phyloP scores from a whole-genome alignment of 1,284 basidiomycete genomes.

The Puccinia hordei region DNA sequence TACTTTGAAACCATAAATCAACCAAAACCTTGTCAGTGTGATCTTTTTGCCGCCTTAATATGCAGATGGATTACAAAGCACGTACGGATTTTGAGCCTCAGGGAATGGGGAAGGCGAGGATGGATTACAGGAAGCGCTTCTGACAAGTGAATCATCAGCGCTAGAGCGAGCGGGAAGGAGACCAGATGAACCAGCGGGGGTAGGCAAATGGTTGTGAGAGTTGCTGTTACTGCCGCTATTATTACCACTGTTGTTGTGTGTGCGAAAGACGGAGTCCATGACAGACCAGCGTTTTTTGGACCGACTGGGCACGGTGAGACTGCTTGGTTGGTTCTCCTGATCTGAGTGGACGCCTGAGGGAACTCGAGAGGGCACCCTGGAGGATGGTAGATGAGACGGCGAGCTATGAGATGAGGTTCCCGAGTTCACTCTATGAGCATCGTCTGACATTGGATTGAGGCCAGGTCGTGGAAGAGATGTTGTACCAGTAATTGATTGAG shows the following conservation, averaged over 20 bases:
- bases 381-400: background rate
- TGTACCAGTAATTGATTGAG: background rate
- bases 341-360: conserved; percentile 20
- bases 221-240: background rate
- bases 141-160: background rate
- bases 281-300: conserved; percentile 49
- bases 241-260: background rate
- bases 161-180: background rate
- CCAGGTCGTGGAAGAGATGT: conserved; percentile 5
- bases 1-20: background rate
- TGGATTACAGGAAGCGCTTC: conserved; percentile 22
- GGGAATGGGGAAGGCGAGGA: background rate
- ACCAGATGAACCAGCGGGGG: background rate
- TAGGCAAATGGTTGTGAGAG: background rate
- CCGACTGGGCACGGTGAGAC: conserved; percentile 24
- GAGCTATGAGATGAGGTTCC: background rate
- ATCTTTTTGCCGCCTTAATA: too few species aligned
- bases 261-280: conserved; percentile 49
- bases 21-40: too few species aligned
- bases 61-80: background rate
- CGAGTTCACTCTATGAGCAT: background rate
- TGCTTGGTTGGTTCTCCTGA: conserved; percentile 27
- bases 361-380: background rate
- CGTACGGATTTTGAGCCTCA: background rate
- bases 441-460: conserved; percentile 1